Percentiles rank a stretch among this genome's conserved stretches.
Conservation (phyloP, 2,329 filamentous ascomycete genomes). For the Didymella pomorum region DNA sequence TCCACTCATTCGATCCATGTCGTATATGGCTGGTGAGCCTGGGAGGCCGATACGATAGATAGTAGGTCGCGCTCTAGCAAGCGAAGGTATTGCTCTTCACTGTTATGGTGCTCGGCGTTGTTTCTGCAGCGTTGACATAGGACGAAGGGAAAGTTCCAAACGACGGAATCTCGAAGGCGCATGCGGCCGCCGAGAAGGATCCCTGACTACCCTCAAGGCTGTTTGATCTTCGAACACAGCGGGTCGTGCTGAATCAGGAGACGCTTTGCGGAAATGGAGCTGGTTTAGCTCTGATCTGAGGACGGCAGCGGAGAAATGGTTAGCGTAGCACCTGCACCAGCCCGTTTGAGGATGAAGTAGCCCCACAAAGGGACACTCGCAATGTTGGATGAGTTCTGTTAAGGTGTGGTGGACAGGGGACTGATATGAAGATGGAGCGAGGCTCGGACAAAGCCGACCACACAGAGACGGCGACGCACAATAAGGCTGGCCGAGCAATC, state of each 20-base stretch:
- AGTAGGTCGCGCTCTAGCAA: conserved; percentile 14
- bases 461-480: conserved; percentile 22
- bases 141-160: conserved; percentile 29
- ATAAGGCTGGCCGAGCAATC: conserved; percentile 22
- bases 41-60: conserved; percentile 4
- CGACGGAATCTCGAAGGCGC: conserved; percentile 30
- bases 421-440: conserved; percentile 15
- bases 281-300: conserved; percentile 45
- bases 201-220: conserved; percentile 34
- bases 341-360: conserved; percentile 39
- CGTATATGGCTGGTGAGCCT: conserved; percentile 28
- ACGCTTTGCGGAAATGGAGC: conserved; percentile 42
- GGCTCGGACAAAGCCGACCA: conserved; percentile 20
- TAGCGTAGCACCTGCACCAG: conserved; percentile 36
- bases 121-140: conserved; percentile 37
- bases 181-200: conserved; percentile 33
- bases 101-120: conserved; percentile 19
- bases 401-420: conserved; percentile 22
- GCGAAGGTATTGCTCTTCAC: conserved; percentile 10
- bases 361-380: conserved; percentile 41
- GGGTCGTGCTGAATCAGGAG: conserved; percentile 43
- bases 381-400: conserved; percentile 43
- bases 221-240: conserved; percentile 39
- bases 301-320: conserved; percentile 42
- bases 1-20: conserved; percentile 43